Evolutionary conservation across 2,329 filamentous ascomycete genomes (phyloP).

Genomic region (Sordariomycetes sp.): DNA sequence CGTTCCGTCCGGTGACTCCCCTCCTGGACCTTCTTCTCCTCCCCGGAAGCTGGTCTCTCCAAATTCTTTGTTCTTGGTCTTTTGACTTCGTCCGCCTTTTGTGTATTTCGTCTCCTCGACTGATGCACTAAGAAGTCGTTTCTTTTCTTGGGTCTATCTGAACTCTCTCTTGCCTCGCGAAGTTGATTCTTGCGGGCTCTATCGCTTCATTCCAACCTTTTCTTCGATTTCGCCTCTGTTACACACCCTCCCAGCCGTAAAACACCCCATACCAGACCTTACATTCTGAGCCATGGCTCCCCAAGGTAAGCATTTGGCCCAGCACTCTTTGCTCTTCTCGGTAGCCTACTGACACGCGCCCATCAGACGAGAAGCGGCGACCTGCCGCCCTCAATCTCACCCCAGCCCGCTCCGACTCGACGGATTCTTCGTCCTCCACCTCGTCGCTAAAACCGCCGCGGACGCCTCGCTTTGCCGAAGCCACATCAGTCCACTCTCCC

Average conservation of each 20-base stretch:
- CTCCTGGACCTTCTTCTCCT: constrained; percentile 24
- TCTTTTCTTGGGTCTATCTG: background rate
- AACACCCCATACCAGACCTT: background rate
- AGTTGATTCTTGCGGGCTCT: background rate
- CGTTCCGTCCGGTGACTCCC: constrained; percentile 21
- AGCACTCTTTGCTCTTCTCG: too few species aligned
- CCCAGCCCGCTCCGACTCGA: constrained; percentile 35
- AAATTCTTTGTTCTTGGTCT: constrained; percentile 13
- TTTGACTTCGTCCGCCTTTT: background rate
- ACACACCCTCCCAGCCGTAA: background rate
- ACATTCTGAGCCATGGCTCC: constrained; percentile 20
- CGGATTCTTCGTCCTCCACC: constrained; percentile 38
- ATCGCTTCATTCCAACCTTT: background rate
- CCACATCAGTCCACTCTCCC: constrained; percentile 68
- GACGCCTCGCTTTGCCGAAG: constrained; percentile 72
- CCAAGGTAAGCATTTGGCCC: constrained; percentile 24
- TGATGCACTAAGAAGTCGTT: background rate
- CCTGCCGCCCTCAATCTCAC: constrained; percentile 44
- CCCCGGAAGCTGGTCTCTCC: constrained; percentile 48
- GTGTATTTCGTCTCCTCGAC: background rate
- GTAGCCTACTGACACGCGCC: constrained; percentile 12
- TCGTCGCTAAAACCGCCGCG: constrained; percentile 56
- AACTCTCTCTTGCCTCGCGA: background rate
- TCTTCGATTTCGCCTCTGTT: background rate
- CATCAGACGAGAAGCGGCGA: constrained; percentile 42